phyloP scores from a whole-genome alignment of 371 early-diverging fungal genomes.

The Mucor velutinosus region DNA sequence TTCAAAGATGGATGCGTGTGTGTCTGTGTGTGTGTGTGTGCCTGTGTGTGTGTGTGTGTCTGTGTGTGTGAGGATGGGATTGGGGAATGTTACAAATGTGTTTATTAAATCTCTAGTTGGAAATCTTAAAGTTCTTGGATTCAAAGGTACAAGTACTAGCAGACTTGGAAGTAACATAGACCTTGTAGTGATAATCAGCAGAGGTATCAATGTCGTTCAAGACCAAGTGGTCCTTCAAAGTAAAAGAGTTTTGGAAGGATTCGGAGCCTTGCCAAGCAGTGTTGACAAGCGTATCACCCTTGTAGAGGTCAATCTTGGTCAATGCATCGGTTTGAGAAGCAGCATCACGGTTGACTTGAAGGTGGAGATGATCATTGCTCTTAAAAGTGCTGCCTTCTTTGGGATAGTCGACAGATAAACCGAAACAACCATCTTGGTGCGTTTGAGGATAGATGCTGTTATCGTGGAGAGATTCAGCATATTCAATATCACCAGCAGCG shows the following conservation, averaged over 20 bases:
- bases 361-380: constrained; percentile 31
- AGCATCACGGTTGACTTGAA: constrained; percentile 37
- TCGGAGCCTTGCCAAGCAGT: constrained; percentile 38
- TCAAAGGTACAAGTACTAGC: constrained; percentile 26
- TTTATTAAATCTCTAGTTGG: background rate
- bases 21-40: background rate
- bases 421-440: constrained; percentile 46
- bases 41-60: background rate
- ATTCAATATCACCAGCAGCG: constrained; percentile 55
- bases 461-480: constrained; percentile 41
- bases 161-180: constrained; percentile 21
- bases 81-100: constrained; percentile 2
- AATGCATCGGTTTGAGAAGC: constrained; percentile 42
- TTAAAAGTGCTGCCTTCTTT: constrained; percentile 24
- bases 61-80: background rate
- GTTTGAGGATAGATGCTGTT: constrained; percentile 30
- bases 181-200: constrained; percentile 35
- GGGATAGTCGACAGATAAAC: constrained; percentile 40
- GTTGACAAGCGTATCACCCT: constrained; percentile 25
- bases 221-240: constrained; percentile 43
- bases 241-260: constrained; percentile 32
- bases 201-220: constrained; percentile 19
- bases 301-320: constrained; percentile 44
- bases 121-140: constrained; percentile 31
- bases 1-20: background rate